Conservation (phyloP, 495 filamentous ascomycete species). For the Cetradonia linearis region DNA sequence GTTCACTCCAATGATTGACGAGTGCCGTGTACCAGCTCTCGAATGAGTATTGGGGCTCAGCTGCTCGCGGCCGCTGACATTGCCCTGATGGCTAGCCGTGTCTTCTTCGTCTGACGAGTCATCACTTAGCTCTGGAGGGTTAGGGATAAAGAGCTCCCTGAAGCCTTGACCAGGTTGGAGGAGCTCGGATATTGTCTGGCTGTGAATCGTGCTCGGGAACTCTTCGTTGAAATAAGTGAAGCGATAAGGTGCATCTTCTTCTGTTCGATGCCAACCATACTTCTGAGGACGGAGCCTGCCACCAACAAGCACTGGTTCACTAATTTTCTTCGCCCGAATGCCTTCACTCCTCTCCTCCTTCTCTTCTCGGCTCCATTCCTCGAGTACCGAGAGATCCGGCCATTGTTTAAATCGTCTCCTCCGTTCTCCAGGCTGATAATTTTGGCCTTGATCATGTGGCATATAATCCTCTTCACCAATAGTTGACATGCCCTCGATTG, state of each 20-base stretch:
- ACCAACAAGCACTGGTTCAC: constrained; percentile 82
- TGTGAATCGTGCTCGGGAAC: constrained; percentile 86
- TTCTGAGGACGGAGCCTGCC: constrained; percentile 78
- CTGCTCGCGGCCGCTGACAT: constrained; percentile 28
- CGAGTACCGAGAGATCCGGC: constrained; percentile 65
- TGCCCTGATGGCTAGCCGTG: constrained; percentile 30
- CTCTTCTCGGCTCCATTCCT: constrained; percentile 86
- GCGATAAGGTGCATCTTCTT: constrained; percentile 84
- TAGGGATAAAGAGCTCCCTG: constrained; percentile 71
- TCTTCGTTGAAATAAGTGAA: constrained; percentile 99
- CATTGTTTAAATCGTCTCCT: constrained; percentile 47
- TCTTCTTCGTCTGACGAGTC: constrained; percentile 53
- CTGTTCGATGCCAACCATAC: constrained; percentile 68
- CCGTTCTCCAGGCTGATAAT: constrained; percentile 36
- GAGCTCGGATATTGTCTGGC: constrained; percentile 85
- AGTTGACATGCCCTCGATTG: constrained; percentile 65
- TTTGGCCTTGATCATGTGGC: constrained; percentile 31
- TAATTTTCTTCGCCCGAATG: constrained; percentile 82
- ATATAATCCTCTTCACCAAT: constrained; percentile 64
- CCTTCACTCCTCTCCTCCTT: constrained; percentile 83
- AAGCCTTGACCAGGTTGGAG: constrained; percentile 77
- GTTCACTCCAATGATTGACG: constrained; percentile 22
- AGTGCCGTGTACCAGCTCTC: constrained; percentile 23
- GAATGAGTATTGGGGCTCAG: constrained; percentile 22
- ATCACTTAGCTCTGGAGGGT: constrained; percentile 53